Base-by-base conservation (phyloP, 805 yeast species). In the Candida loeiensis region DNA sequence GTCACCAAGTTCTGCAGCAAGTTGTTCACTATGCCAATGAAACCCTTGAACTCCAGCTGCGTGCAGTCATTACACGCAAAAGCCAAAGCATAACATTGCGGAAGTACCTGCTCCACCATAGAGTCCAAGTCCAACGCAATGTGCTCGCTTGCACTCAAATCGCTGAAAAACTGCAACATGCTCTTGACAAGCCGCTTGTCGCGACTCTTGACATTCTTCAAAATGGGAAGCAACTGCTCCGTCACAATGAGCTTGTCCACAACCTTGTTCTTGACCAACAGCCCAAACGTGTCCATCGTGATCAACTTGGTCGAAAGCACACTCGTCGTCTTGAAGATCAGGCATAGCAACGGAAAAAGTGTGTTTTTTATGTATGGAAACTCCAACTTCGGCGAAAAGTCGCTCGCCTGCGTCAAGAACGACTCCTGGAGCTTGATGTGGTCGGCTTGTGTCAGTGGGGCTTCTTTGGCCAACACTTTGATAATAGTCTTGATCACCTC, bases 211-310 rank as follows among this genome's bases (percentile, higher is more conserved):
- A 87, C 76, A 12, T 78, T 76, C 49, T 76, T 75, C 42, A 91
- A 66, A 16, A 91, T 63, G 0, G 96, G 96, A n/a, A 93, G 61
- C 27, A 93, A 67, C 40, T 83, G 86, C 36, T 91, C 97, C 25
- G 73, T 71, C 24, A 89, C 76, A 2, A 85, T 76, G 39, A 77
- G 74, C 48, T 78, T 79, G 50, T 90, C 96, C 39, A 89, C 71
- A 4, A 79, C 73, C 45, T 80, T 79, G 15, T 71, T 66, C 15
- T 69, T 73, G 13, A 85, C 73, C 51, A 89, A 61, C 34, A 64
- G 54, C 11, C 75, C 70, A 50, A 89, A 80, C 1, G 85, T 71
- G 14, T 71, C 64, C 16, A 88, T 69, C 2, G 93, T 77, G 12
- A 77, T 71, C 13, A 83, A 66, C 53, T 93, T 91, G 19, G 93